Evolutionary conservation across 805 yeast species (phyloP), one percentile per base, ranked within the genome.

Genomic region (Kregervanrija fluxuum): DNA sequence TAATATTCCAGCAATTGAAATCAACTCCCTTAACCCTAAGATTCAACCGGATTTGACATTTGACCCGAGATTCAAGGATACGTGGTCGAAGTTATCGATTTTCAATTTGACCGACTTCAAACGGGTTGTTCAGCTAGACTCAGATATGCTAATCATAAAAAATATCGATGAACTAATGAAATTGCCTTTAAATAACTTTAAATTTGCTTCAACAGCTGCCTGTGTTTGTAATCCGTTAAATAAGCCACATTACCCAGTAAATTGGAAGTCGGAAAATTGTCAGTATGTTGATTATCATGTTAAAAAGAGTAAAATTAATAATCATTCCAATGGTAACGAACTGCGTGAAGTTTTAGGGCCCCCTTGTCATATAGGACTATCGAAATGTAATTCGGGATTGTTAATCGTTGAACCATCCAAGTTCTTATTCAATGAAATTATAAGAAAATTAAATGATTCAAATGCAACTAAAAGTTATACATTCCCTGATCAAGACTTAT

Each of bases 81-180:
- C 82, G 50, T 79, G 82, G 82, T 68, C 82, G 30, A 79, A 79
- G 58, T 57, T 79, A 40, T 79, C 75, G 60, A 74, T 79, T 9
- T 79, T 79, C 54, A 64, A 69, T 17, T 60, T 79, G 43, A 50
- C 56, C 10, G 75, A 77, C 49, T 79, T 69, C 48, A 70, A 75
- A n/a, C 64, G 77, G 37, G 73, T 78, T 11, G 73, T 75, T 22
- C 79, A 71, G 50, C 61, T 79, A 45, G 85, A 79, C 52, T 69
- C 76, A 13, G 85, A 79, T 57, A 79, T 79, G 83, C 62, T 77
- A 30, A 78, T 78, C 2, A 45, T 74, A 8, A 62, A 65, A 44
- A 78, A 78, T 52, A 75, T 79, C 78, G 84, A 79, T 57, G 83
- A 77, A 52, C 59, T 79, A 37, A 73, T 79, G 73, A 73, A 70